Evolutionary conservation across 2,329 filamentous ascomycete species (phyloP), one percentile per base, ranked within the genome.

Genomic region (Pyrenochaeta sp.): DNA sequence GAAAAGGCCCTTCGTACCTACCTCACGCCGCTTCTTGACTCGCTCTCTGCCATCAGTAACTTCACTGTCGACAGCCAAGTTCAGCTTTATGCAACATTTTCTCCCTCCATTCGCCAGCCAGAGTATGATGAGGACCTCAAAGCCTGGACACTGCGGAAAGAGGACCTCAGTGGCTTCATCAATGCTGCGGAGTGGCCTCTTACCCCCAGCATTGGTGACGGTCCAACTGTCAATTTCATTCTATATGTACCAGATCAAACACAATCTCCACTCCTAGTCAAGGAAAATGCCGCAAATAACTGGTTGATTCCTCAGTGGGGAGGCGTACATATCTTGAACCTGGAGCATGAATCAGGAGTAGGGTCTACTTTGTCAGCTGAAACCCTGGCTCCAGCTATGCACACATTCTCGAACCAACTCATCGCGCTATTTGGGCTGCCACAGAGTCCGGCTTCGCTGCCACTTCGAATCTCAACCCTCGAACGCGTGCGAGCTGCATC

Each of bases 221-320:
- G 94, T 0, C 95, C 95, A 1, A 99, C 95, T 0, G 88, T 99
- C 69, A 98, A 99, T 77, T 98, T 99, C 72, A 88, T 98, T 51
- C 83, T 98, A 23, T 99, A 95, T 69, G 87, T 96, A 7, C 92
- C 93, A 5, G 87, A 91, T 52, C 85, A 90, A 53, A 77, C 77
- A 6, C 82, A 87, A 55, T 83, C 82, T 2, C 87, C 87, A 11
- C 77, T 90, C 30, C 63, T 85, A 7, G 81, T 90, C 40, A 82
- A 84, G 51, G 85, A 85, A 44, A 85, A 80, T 58, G 78, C 79
- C 30, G 84, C 81, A 7, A 92, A 88, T 9, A 92, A 92, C 32
- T 98, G 94, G 94, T 83, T 97, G 60, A 90, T 99, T 39, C 95
- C 95, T 0, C 95, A 99, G 78, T 99, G 95, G 95, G 95, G 95